A percentile compares a stretch with the other conserved stretches of the same genome.
phyloP scores from a whole-genome alignment of 495 filamentous ascomycete genomes.

The Penicillium turbatum region DNA sequence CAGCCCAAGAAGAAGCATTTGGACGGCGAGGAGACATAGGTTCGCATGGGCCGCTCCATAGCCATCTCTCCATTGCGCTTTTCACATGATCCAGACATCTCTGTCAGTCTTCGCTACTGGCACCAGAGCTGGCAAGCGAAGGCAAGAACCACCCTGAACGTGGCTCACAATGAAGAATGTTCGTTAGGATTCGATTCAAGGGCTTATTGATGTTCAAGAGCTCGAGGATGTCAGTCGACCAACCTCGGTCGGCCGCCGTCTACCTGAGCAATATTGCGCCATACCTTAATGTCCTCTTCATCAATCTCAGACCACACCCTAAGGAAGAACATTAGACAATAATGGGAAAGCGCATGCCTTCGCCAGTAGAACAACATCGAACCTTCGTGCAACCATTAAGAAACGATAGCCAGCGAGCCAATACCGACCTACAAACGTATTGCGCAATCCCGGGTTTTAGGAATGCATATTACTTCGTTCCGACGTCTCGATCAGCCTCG shows the following conservation, averaged over 20 bases:
- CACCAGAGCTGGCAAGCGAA: constrained; percentile 17
- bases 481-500: neutral
- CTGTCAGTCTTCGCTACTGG: too few relatives aligned
- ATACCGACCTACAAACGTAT: constrained; percentile 18
- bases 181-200: constrained; percentile 21
- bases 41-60: too few relatives aligned
- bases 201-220: constrained; percentile 13
- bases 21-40: too few relatives aligned
- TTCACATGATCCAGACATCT: too few relatives aligned
- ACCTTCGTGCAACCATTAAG: neutral
- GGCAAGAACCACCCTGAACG: constrained; percentile 19
- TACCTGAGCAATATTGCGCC: neutral
- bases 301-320: neutral
- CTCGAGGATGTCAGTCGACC: constrained; percentile 13
- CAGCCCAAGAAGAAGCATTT: too few relatives aligned
- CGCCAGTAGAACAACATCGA: neutral
- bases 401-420: neutral
- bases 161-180: constrained; percentile 20
- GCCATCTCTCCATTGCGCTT: too few relatives aligned
- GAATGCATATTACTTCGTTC: constrained; percentile 7
- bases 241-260: constrained; percentile 5
- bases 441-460: constrained; percentile 3
- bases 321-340: constrained; percentile 2
- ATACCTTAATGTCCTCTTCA: neutral
- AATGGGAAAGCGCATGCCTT: constrained; percentile 9